Base-by-base conservation (phyloP, 1,284 basidiomycete species). In the Puccinia triticina region DNA sequence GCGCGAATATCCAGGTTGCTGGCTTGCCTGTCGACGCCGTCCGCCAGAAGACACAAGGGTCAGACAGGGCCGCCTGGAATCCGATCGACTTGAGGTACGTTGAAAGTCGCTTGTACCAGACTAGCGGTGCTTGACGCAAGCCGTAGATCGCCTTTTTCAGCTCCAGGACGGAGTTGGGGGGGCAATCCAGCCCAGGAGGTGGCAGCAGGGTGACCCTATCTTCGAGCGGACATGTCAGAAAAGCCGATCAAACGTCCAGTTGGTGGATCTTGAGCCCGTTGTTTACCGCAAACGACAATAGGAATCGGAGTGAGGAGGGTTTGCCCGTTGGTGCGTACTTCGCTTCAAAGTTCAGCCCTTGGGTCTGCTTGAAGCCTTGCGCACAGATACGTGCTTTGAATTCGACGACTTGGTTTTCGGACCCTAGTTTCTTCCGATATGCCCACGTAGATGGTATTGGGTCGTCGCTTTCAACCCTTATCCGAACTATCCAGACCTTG, bases 381-480 rank as follows among this genome's bases (percentile, higher is more conserved):
- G 79, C 83, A 32, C 83, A 83, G 23, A 83, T 76, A 23, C 83
- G 11, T 10, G 81, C 83, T 59, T 84, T 83, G 43, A 55, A 83
- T 48, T 77, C 55, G 23, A 46, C n/a, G 5, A 76, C n/a, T 40
- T 61, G 29, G 48, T 77, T 82, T 5, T 61, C 32, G 8, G 57
- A n/a, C 7, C 71, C 66, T n/a, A n/a, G n/a, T n/a, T n/a, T n/a
- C n/a, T n/a, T n/a, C n/a, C n/a, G n/a, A n/a, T n/a, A n/a, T n/a
- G n/a, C n/a, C n/a, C n/a, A n/a, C n/a, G n/a, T n/a, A n/a, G n/a
- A n/a, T n/a, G n/a, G n/a, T n/a, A n/a, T n/a, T n/a, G n/a, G n/a
- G n/a, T n/a, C n/a, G n/a, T n/a, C n/a, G n/a, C n/a, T n/a, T n/a
- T n/a, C n/a, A n/a, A n/a, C n/a, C n/a, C n/a, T n/a, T n/a, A n/a